Evolutionary conservation across 495 filamentous ascomycete genomes (phyloP), one percentile per base, ranked within the genome.

Genomic region (Cairneyella variabilis): DNA sequence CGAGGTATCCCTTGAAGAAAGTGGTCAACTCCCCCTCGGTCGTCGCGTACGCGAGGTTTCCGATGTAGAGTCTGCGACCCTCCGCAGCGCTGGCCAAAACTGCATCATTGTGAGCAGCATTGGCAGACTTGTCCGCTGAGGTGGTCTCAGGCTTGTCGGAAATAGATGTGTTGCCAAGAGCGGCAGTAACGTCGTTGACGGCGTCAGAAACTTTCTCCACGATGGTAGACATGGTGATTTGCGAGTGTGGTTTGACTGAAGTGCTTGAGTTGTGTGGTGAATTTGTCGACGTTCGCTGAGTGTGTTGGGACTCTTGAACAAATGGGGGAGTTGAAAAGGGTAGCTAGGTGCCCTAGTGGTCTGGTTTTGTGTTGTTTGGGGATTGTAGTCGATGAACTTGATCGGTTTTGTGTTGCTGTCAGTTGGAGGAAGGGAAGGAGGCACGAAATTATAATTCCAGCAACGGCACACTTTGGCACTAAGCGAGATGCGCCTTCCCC

Each of bases 1-100:
- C 86, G 74, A 90, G 85, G 84, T 91, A 97, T 72, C 80, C 85
- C 76, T 88, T 88, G 84, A 99, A 99, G 82, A 99, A 99, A 52
- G 91, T 90, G 77, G 91, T 96, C 79, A 99, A 88, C 82, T 96
- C 90, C 83, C 89, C 93, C 88, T 97, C 93, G 67, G 91, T 95
- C 80, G 93, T 97, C 83, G 93, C 91, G 71, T 98, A 97, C 52
- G 93, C 93, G 82, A 98, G 90, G 78, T 98, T 98, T 72, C 93
- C 93, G 78, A 97, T 97, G 76, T 98, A 98, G 59, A 98, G 83
- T 76, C 93, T 90, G 79, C 93, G 89, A 69, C 93, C 95, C 76
- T 98, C 93, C 70, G 93, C 91, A 68, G 93, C 93, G 76, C 90
- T 96, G 74, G 91, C 90, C 66, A 91, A 83, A 59, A 92, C 91